phyloP scores from a whole-genome alignment of 331 rosid species.

The Malus hybrid region DNA sequence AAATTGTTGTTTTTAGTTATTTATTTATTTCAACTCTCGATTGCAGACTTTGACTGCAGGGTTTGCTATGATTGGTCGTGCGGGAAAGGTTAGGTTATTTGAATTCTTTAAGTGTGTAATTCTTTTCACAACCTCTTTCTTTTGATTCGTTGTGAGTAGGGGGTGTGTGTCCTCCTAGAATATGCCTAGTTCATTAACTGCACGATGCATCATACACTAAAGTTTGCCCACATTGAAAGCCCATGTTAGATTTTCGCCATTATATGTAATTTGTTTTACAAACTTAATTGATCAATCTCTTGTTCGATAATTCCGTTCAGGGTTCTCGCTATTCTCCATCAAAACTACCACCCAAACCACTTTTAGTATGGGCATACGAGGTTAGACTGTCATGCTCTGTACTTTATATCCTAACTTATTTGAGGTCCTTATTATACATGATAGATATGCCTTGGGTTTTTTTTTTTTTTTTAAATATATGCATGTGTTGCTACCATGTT shows the following conservation, averaged over 20 bases:
- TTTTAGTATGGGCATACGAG: slow-evolving; percentile 96
- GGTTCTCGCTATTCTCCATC: slow-evolving; percentile 72
- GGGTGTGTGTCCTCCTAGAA: background rate
- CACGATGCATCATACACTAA: background rate
- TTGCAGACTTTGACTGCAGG: slow-evolving; percentile 87
- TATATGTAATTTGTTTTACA: background rate
- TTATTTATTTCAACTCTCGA: background rate
- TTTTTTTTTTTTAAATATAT: background rate
- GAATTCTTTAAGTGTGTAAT: background rate
- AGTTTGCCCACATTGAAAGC: background rate
- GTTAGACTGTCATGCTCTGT: slow-evolving; percentile 24
- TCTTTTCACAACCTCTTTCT: background rate
- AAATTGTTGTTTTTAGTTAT: too few relatives aligned
- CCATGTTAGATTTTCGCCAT: background rate
- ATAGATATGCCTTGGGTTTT: background rate
- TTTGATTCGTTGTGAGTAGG: background rate
- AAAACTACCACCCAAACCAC: slow-evolving; percentile 75
- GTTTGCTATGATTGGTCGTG: slow-evolving; percentile 64
- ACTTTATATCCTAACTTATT: background rate
- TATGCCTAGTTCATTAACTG: background rate
- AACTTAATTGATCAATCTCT: background rate
- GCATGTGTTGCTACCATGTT: slow-evolving; percentile 12
- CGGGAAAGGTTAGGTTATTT: slow-evolving; percentile 47
- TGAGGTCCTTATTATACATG: too few relatives aligned
- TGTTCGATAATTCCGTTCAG: slow-evolving; percentile 28